phyloP scores from a whole-genome alignment of 495 filamentous ascomycete genomes.

The Aspergillus heteromorphus region DNA sequence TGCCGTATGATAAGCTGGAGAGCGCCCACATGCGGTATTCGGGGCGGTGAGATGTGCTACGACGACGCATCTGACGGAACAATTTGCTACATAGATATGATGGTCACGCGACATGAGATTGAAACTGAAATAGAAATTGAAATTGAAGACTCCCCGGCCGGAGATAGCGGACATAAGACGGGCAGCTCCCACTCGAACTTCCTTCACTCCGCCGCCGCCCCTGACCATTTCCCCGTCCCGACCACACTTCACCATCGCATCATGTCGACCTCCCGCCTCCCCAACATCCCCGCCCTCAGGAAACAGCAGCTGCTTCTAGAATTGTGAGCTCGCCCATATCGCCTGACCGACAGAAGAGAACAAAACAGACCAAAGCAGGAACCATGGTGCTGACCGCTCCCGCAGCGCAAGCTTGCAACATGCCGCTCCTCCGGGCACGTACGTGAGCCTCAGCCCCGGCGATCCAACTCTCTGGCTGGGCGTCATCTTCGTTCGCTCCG shows the following conservation, averaged over 20 bases:
- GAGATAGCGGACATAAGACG: constrained; percentile 6
- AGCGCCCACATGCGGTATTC: constrained; percentile 5
- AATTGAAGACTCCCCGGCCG: too few relatives aligned
- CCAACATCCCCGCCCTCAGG: constrained; percentile 42
- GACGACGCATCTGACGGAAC: neutral
- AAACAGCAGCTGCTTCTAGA: constrained; percentile 69
- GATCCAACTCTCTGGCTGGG: constrained; percentile 79
- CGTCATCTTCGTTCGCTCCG: constrained; percentile 85
- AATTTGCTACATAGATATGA: neutral
- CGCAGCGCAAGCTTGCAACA: constrained; percentile 73
- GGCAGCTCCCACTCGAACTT: neutral
- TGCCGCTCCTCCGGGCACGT: constrained; percentile 76
- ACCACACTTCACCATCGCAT: constrained; percentile 1
- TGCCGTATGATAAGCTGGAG: constrained; percentile 23
- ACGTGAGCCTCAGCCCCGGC: constrained; percentile 75
- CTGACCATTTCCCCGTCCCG: neutral
- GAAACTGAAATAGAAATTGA: neutral
- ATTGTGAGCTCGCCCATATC: constrained; percentile 51
- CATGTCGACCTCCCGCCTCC: constrained; percentile 41
- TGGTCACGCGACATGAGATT: neutral
- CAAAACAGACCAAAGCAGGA: neutral
- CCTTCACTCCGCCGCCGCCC: neutral
- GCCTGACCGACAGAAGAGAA: neutral
- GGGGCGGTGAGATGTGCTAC: neutral
- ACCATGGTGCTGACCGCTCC: constrained; percentile 1